Evolutionary conservation across 164 flowering plant species (phyloP), one percentile per base, ranked within the genome.

Genomic region (Echeveria elegans): DNA sequence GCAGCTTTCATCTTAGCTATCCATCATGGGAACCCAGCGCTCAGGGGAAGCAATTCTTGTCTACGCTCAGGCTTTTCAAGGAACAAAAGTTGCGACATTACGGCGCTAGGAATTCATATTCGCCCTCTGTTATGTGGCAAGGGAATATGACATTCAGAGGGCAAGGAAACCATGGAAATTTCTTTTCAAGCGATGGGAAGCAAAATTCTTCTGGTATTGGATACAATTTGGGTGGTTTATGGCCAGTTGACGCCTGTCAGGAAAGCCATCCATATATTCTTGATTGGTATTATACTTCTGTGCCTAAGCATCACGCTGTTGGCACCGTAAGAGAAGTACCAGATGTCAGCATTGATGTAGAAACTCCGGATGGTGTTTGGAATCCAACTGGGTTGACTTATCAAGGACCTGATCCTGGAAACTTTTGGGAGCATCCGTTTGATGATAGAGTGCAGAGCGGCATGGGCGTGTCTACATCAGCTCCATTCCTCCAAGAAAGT

Each of bases 1-100:
- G 78, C 89, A 94, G 99, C 82, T 91, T 94, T 72, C 86, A 88
- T 66, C 82, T 82, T 72, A 83, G 77, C 76, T 89, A 94, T 72
- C 96, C 89, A 64, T 79, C 85, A 16, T 91, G 97, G 99, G 89
- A 88, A 64, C 96, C 99, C 58, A 74, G 79, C 74, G 67, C 77
- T 43, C 79, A 82, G 30, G 99, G 96, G 40, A 87, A 85, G 78
- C 83, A 85, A 69, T 83, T 94, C 71, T 65, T 94, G 23, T 72
- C 76, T 10, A 82, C 78, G 24, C 84, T 94, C 6, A 71, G 82
- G 69, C 72, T 72, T 61, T 94, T 91, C 73, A 71, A 85, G 78
- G 95, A 88, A 69, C 82, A 82, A 52, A 84, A 83, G 64, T 68
- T 85, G 69, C 86, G 69, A 66, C 75, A 71, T n/a, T 80, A 73